These are phyloP conservation scores for Hansenula sp. DNA, from an alignment of 1,139 yeast genomes.

Conservation along the genomic window DNA sequence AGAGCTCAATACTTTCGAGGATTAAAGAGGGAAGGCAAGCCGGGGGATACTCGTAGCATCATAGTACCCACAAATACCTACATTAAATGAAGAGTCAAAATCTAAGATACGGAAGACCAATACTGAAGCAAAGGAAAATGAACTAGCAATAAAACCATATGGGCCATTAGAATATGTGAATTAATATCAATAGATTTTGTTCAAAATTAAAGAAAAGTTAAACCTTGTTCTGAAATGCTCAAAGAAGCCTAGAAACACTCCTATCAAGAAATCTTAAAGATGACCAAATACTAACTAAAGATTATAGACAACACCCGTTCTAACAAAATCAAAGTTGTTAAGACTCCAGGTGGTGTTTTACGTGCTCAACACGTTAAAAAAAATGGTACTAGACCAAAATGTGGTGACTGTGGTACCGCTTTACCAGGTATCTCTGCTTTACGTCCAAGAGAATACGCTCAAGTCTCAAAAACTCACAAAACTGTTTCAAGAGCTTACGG, in stretches of 20 bases:
- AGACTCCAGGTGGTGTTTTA: slow-evolving; percentile 99
- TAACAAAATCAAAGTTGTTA: slow-evolving; percentile 98
- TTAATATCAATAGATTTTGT: too few species aligned
- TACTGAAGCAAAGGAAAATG: too few species aligned
- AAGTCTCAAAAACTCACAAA: slow-evolving; percentile 93
- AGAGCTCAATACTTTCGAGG: not conserved
- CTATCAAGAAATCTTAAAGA: not conserved
- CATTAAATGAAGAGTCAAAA: too few species aligned
- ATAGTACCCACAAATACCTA: not conserved
- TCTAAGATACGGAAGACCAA: too few species aligned
- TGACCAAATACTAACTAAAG: slow-evolving; percentile 34
- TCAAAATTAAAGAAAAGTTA: too few species aligned
- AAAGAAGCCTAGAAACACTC: too few species aligned
- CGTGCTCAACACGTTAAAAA: slow-evolving; percentile 97
- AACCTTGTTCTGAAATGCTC: too few species aligned
- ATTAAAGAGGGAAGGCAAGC: not conserved
- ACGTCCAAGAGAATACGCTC: slow-evolving; percentile 98
- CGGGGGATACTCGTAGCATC: not conserved
- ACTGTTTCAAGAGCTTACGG: slow-evolving; percentile 99
- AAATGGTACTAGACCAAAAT: slow-evolving; percentile 92
- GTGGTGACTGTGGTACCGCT: slow-evolving; percentile 97
- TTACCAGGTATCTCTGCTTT: slow-evolving; percentile 90
- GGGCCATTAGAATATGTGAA: too few species aligned
- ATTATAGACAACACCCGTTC: slow-evolving; percentile 92
- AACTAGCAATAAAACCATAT: too few species aligned